phyloP scores from a whole-genome alignment of 768 basidiomycete genomes.

The Russula sp. region DNA sequence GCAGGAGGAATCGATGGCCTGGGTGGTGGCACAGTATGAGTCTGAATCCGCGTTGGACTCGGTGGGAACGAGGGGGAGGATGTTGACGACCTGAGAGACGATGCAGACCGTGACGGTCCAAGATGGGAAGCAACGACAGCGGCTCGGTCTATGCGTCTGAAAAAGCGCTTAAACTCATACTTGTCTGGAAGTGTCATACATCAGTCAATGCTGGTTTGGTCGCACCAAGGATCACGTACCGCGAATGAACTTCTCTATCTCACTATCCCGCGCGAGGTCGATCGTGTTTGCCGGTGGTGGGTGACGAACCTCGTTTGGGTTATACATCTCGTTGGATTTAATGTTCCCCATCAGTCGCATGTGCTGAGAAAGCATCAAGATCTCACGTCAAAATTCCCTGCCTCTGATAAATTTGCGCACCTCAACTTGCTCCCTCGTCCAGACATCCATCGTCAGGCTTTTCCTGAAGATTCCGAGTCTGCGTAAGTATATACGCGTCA shows the following conservation, averaged over 20 bases:
- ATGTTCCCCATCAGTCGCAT: slow-evolving; percentile 82
- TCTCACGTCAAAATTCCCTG: slow-evolving; percentile 18
- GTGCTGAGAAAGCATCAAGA: slow-evolving; percentile 43
- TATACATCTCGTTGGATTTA: slow-evolving; percentile 75
- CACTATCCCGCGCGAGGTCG: slow-evolving; percentile 79
- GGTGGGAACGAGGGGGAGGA: slow-evolving; percentile 14
- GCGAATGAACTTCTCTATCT: slow-evolving; percentile 88
- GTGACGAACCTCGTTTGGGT: slow-evolving; percentile 77
- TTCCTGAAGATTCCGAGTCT: slow-evolving; percentile 50
- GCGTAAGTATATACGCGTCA: not conserved
- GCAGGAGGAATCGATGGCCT: slow-evolving; percentile 23
- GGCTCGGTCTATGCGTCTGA: slow-evolving; percentile 36
- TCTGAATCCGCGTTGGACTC: slow-evolving; percentile 12
- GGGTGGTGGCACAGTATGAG: slow-evolving; percentile 31
- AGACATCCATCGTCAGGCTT: slow-evolving; percentile 83
- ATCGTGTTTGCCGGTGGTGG: slow-evolving; percentile 81
- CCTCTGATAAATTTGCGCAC: slow-evolving; percentile 43
- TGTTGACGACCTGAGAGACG: slow-evolving; percentile 24
- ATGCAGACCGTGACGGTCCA: slow-evolving; percentile 36
- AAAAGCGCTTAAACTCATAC: slow-evolving; percentile 73
- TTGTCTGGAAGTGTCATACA: slow-evolving; percentile 49
- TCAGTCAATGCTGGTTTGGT: slow-evolving; percentile 8
- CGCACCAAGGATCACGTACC: slow-evolving; percentile 45
- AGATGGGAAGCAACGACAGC: slow-evolving; percentile 36
- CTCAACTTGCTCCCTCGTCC: slow-evolving; percentile 87